Percentiles rank a stretch among this genome's conserved stretches.
Evolutionary conservation across 768 basidiomycete genomes (phyloP).

Genomic region (Agaricus blazei): DNA sequence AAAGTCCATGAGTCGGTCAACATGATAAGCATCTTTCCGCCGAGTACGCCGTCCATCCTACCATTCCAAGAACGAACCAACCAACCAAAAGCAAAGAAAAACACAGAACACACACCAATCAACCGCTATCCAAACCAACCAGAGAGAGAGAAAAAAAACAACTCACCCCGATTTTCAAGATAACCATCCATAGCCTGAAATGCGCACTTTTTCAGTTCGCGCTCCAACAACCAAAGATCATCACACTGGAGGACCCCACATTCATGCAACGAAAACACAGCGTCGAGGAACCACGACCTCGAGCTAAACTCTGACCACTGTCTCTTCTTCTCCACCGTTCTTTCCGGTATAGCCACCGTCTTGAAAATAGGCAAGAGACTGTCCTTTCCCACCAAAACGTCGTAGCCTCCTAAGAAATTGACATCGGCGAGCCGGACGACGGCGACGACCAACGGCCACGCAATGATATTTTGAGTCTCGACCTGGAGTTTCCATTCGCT

Average conservation of each 20-base stretch:
- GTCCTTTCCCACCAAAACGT: slow-evolving; percentile 37
- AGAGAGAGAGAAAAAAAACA: no score
- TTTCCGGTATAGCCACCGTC: slow-evolving; percentile 33
- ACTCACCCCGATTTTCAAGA: slow-evolving; percentile 32
- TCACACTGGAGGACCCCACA: slow-evolving; percentile 43
- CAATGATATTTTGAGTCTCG: slow-evolving; percentile 30
- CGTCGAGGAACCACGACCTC: slow-evolving; percentile 44
- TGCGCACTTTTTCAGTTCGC: slow-evolving; percentile 40
- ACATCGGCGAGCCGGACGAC: slow-evolving; percentile 39
- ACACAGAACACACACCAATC: slow-evolving; percentile 16
- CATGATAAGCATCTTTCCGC: slow-evolving; percentile 15
- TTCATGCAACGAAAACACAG: slow-evolving; percentile 40
- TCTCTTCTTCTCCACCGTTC: slow-evolving; percentile 16
- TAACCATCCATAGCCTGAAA: slow-evolving; percentile 48
- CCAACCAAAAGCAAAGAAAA: not conserved
- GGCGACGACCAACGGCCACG: slow-evolving; percentile 37
- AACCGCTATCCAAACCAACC: no score
- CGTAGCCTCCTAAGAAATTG: slow-evolving; percentile 34
- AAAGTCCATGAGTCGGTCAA: not conserved
- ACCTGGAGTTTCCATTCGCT: slow-evolving; percentile 36
- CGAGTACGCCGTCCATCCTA: slow-evolving; percentile 19
- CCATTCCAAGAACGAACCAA: not conserved
- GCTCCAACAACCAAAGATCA: slow-evolving; percentile 42
- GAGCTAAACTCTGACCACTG: slow-evolving; percentile 34
- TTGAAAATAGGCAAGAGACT: slow-evolving; percentile 38